Conservation (phyloP, 305 asterid genomes). For the Solanum aculeatissimum region DNA sequence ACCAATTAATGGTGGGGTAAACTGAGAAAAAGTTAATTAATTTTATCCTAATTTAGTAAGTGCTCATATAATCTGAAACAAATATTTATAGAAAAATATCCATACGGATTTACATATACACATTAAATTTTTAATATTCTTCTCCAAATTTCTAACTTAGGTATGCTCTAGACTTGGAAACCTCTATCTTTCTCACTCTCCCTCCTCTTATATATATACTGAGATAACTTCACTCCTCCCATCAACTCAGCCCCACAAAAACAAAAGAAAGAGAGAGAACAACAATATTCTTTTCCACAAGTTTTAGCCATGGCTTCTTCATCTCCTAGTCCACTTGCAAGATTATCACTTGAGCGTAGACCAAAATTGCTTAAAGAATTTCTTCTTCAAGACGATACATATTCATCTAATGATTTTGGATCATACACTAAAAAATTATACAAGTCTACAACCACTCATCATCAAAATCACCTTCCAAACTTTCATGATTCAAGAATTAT, state of each 20-base stretch:
- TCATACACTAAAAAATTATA: background rate
- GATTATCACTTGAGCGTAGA: constrained; percentile 13
- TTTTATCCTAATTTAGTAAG: too few species aligned
- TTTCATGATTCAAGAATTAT: background rate
- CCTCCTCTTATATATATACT: background rate
- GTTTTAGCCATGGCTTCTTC: background rate
- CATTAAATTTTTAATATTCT: background rate
- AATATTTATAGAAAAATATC: too few species aligned
- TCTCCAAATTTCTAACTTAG: too few species aligned
- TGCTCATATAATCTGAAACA: too few species aligned
- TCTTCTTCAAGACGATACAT: constrained; percentile 40
- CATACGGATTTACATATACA: too few species aligned
- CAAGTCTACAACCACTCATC: background rate
- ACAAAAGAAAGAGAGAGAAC: background rate
- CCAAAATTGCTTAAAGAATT: constrained; percentile 66
- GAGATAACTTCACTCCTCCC: background rate
- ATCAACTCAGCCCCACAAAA: background rate
- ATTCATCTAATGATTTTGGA: constrained; percentile 7
- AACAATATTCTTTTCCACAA: background rate
- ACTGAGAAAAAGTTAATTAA: too few species aligned
- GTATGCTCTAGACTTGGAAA: too few species aligned
- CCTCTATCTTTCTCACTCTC: background rate
- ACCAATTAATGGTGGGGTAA: too few species aligned
- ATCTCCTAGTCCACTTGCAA: background rate
- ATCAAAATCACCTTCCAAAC: background rate